Evolutionary conservation across 169 alveolate genomes (phyloP), one percentile per base, ranked within the genome.

Genomic region (Cryptosporidium ubiquitum): DNA sequence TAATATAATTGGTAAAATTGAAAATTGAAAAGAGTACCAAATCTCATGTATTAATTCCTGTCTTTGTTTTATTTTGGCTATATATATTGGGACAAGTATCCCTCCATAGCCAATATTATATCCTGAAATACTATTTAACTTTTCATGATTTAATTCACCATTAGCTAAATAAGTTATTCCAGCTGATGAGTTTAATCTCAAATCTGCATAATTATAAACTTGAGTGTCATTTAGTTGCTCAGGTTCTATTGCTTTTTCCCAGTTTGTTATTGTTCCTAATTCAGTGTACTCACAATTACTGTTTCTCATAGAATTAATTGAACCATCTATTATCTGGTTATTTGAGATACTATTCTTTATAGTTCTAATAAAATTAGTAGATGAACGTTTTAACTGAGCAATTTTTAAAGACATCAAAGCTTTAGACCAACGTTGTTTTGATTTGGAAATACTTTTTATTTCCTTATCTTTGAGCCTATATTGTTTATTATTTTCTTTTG

Each of bases 21-120:
- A 73, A 73, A 73, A 73, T 40, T 73, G 85, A 5, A 73, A 55
- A 33, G 44, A 23, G 37, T 73, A 73, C 85, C 85, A 73, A 29
- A 73, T 55, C 39, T 73, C 85, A 57, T 58, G 85, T 40, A 73
- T 37, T 5, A 73, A 33, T 40, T 73, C 85, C 20, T 73, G 85
- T 57, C 70, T 73, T 57, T 73, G 85, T 23, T 73, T 73, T n/a
- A 73, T 73, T 16, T 73, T 73, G 14, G 85, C 85, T n/a, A 73
- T 73, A 73, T 73, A 73, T 20, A 73, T 37, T 23, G 85, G 85
- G n/a, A 73, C 85, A 1, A 73, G 40, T 55, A 73, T 73, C 16
- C 85, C 85, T 52, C 85, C 70, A 35, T 52, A 73, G 0, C 85
- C 85, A n/a, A 73, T 73, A 55, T 31, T 57, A 40, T 73, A 55